These are phyloP conservation scores for Oryza glaberrima DNA, from an alignment of 176 grass and related monocot genomes.

Conservation along the genomic window DNA sequence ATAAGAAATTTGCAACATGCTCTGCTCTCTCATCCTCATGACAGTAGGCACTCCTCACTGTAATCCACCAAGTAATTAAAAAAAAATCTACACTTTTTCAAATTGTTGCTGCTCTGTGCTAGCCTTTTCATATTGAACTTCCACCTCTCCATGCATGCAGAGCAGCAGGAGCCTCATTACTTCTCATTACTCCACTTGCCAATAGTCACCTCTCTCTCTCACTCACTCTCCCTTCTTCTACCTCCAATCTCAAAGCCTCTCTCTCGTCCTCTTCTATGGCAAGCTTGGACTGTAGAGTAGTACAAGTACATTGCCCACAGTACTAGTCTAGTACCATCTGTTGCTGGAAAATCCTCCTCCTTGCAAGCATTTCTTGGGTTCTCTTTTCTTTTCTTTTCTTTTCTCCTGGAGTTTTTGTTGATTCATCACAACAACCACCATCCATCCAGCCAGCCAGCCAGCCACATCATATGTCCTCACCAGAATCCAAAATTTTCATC, in stretches of 20 bases:
- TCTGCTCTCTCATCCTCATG: constrained; percentile 17
- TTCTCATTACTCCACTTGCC: constrained; percentile 46
- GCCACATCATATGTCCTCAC: constrained; percentile 9
- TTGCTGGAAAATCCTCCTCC: neutral
- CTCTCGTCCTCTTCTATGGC: neutral
- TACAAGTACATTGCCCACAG: neutral
- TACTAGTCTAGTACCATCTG: neutral
- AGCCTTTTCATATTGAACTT: neutral
- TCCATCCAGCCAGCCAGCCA: neutral
- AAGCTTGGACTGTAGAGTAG: neutral
- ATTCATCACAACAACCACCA: constrained; percentile 28
- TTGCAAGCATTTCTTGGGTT: constrained; percentile 1
- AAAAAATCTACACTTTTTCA: constrained; percentile 5
- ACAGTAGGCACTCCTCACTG: constrained; percentile 31
- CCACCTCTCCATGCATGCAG: constrained; percentile 56
- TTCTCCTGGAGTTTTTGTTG: neutral
- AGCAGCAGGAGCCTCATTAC: constrained; percentile 51
- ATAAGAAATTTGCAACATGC: constrained; percentile 31
- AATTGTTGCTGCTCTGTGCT: neutral
- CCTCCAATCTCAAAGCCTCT: neutral
- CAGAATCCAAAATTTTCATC: constrained; percentile 50
- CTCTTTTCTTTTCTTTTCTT: neutral
- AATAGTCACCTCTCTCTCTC: constrained; percentile 6
- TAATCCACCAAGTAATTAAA: constrained; percentile 14
- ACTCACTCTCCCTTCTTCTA: constrained; percentile 8